Evolutionary conservation across 169 alveolate genomes (phyloP), one percentile per base, ranked within the genome.

Genomic region (Eimeria zaria): DNA sequence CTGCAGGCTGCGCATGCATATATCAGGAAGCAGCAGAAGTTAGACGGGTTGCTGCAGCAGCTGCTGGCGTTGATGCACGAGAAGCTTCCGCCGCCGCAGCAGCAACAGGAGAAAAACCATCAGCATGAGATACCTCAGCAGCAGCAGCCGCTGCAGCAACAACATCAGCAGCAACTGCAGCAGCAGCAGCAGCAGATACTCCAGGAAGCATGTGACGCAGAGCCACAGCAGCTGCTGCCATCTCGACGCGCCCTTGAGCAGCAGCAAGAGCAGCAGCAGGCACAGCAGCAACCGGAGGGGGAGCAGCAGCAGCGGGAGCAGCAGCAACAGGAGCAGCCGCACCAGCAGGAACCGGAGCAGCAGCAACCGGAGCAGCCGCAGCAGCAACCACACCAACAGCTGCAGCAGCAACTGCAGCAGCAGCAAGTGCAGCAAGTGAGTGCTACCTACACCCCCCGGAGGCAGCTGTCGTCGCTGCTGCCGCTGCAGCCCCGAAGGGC

Each of bases 1-100:
- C 94, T 62, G 94, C 94, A 87, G 53, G 84, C 80, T 60, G 84
- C 80, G 39, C 94, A 87, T 60, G 84, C 62, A 24, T 64, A 44
- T 46, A 48, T 87, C 1, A n/a, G 18, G 39, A 60, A 87, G 83
- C 84, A 87, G 94, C 94, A 69, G 24, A 9, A 69, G 12, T 55
- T 46, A 14, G 95, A 71, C 14, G n/a, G 36, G 36, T 22, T 89
- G 84, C 88, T 33, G 88, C 71, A 67, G 74, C 27, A 88, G 64
- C 69, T 64, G 85, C 85, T 88, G 80, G 48, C 81, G 8, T 27
- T 46, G 39, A 78, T 88, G 64, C 60, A 39, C 18, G 80, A 62
- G 80, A 62, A 88, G 62, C 95, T 64, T 27, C 84, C 95, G n/a
- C 36, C 6, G 46, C 95, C 1, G 95, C 62, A n/a, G 53, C 36